Base-by-base conservation (phyloP, 2,329 filamentous ascomycete species). In the Aspergillus persii region DNA sequence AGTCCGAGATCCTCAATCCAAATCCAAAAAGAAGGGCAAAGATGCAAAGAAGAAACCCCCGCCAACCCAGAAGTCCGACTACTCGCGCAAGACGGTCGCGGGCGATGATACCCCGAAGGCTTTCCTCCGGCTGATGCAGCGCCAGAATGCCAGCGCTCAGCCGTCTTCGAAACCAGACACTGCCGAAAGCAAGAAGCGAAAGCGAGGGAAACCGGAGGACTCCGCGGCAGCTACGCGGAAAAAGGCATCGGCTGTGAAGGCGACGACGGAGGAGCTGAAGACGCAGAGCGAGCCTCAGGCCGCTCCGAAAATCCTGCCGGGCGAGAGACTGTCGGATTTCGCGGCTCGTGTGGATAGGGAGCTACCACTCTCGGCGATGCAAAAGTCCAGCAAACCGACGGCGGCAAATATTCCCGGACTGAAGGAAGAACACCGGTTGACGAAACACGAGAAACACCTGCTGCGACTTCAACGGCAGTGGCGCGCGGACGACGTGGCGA, bases 81-180 rank as follows among this genome's bases (percentile, higher is more conserved):
- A 60, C 15, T 65, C 67, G 8, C 60, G 44, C 58, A 74, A 74
- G 75, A 73, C 31, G 80, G 64, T 62, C 36, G 54, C 62, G 39
- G 75, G 84, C 44, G 88, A 96, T 73, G 95, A 98, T 77, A 93
- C 90, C 1, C 95, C 95, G 0, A 89, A 91, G 66, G 91, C 90
- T 1, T 99, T 99, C 76, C 86, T 86, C 62, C 87, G 92, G 11
- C 79, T 98, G 62, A 95, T 98, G 90, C 86, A 90, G 36, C 85
- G 87, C 65, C 84, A 88, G 46, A 76, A 80, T 15, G 82, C 85
- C n/a, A 78, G 77, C 26, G 87, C 58, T 18, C 65, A 66, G n/a
- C 63, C 60, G 74, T 89, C 6, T 80, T 96, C 8, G 89, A 96
- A 64, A 12, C 56, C 69, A 71, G 85, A 95, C 63, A 90, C 90